Base-by-base conservation (phyloP, 2,329 filamentous ascomycete genomes). In the Aurifilum marmelostoma region DNA sequence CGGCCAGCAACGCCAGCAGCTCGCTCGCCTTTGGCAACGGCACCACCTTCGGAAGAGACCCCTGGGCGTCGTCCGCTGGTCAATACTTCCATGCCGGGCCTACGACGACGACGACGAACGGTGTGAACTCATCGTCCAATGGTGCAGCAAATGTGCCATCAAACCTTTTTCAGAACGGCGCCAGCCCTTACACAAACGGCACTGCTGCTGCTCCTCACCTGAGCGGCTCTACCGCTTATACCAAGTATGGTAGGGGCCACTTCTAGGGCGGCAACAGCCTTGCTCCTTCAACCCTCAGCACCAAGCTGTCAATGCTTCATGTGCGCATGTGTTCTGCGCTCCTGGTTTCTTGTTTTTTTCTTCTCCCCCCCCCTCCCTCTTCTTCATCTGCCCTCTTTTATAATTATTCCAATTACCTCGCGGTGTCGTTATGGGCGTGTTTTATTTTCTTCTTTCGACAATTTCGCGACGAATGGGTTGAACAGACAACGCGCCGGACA, bases 31-130 rank as follows among this genome's bases (percentile, higher is more conserved):
- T 67, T 37, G 27, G 61, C 12, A 67, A 43, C 16, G 65, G 56
- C 3, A 34, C 64, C 12, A 24, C 56, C 21, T 69, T 63, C 21
- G 67, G 59, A 41, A 54, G 59, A 9, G 65, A 63, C 27, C 34
- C 69, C 16, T 70, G 69, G 69, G 63, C 58, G 6, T 61, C 69
- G 6, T 50, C 69, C 18, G 34, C 27, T 62, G 60, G 50, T 39
- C 62, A 59, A 39, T 68, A 59, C 43, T 27, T 37, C 39, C 34
- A 63, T 2, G 32, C 65, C 41, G 50, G 27, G 12, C 16, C 67
- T 5, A 16, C 59, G 14, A 29, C 65, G 4, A 16, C 59, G 14
- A 29, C 65, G 4, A 4, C 34, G 11, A 69, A 59, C 41, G 54
- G 59, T 37, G 41, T 54, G 11, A 41, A 43, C 8, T 34, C 69